phyloP scores from a whole-genome alignment of 495 filamentous ascomycete species.

The Penicillium pulvis region DNA sequence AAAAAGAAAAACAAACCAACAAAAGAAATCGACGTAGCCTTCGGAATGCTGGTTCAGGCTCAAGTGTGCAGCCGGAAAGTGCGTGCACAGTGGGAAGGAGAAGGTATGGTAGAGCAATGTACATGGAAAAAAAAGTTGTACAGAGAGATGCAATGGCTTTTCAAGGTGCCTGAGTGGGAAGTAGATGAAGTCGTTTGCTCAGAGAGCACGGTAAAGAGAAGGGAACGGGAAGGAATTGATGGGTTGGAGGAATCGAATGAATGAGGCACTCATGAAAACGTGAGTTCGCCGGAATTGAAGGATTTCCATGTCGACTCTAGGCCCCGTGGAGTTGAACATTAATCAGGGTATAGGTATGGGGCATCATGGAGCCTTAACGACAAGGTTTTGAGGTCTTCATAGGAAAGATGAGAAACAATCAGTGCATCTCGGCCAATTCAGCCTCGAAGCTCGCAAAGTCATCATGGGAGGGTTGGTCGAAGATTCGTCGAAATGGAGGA shows the following conservation, averaged over 20 bases:
- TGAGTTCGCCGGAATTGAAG: background rate
- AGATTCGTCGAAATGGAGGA: conserved; percentile 50
- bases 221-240: conserved; percentile 1
- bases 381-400: background rate
- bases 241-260: conserved; percentile 13
- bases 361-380: conserved; percentile 1
- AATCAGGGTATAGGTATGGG: background rate
- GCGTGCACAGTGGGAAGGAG: conserved; percentile 9
- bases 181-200: conserved; percentile 7
- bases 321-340: background rate
- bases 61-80: conserved; percentile 2
- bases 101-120: conserved; percentile 23
- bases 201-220: conserved; percentile 8
- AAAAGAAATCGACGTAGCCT: conserved; percentile 25
- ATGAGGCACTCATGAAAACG: conserved; percentile 10
- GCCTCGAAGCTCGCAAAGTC: conserved; percentile 36
- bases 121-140: conserved; percentile 28
- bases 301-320: background rate
- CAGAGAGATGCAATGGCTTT: conserved; percentile 25
- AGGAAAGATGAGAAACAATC: conserved; percentile 3
- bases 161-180: conserved; percentile 11
- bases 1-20: conserved; percentile 18
- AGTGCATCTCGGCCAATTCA: conserved; percentile 32
- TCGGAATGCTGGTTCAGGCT: conserved; percentile 12
- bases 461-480: conserved; percentile 42